Base-by-base conservation (phyloP, 1,284 basidiomycete genomes). In the Tausonia pullulans region DNA sequence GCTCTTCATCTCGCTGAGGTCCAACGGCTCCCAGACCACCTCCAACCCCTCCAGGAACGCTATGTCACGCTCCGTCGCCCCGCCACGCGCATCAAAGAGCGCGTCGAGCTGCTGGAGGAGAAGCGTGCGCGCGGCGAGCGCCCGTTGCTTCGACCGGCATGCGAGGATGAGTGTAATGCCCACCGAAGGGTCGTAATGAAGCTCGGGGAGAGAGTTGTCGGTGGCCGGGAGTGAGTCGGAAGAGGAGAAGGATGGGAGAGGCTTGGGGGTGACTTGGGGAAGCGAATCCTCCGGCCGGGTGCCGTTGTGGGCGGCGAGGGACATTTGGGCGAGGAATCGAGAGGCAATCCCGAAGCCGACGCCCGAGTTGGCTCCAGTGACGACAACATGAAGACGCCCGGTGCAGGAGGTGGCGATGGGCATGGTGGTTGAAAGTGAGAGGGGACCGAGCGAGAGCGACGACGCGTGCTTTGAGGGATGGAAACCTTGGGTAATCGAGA, bases 261-360 rank as follows among this genome's bases (percentile, higher is more conserved):
- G 27, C 27, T 2, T 1, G 65, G 67, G 60, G 57, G 57, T 53
- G 39, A 70, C 64, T 11, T 68, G 64, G 41, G 39, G 8, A 69
- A 61, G 8, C 70, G 67, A 14, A 70, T 71, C 13, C 65, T 67
- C 14, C 69, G 72, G 5, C 68, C 67, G 69, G 6, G 68, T 68
- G 67, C 70, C 5, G 69, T 68, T 1, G 71, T 10, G 69, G 3
- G 61, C 53, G 4, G 67, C 72, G 43, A 79, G 77, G 5, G 83
- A 83, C 27, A 93, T 79, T 71, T 90, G 86, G 68, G 79, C 75
- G 58, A 94, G 80, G 6, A 95, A 81, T 60, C 89, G 85, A 66
- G 87, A 83, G 76, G 90, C 92, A 59, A 90, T 86, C 1, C 88
- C 90, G 71, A 87, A 86, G 10, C 90, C 91, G 44, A 93, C 81